Percentiles rank a stretch among this genome's conserved stretches.
Conservation (phyloP, 1,284 basidiomycete species). For the Pseudozyma tsukubaensis region DNA sequence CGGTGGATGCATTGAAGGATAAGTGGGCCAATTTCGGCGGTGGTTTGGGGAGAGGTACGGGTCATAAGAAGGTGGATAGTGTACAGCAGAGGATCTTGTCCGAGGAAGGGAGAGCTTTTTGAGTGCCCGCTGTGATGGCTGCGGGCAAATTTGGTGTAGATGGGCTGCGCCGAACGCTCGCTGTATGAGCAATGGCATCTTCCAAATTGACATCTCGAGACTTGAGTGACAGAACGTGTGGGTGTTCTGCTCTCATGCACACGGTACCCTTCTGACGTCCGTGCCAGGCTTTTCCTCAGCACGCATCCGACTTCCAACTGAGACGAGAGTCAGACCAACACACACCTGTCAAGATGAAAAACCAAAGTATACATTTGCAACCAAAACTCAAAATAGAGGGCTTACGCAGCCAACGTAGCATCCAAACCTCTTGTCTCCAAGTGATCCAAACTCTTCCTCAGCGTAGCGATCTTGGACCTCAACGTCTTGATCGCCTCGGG, state of each 20-base stretch:
- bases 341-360: not conserved
- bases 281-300: too few species aligned
- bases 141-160: too few species aligned
- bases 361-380: slow-evolving; percentile 24
- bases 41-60: slow-evolving; percentile 10
- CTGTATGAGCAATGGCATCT: too few species aligned
- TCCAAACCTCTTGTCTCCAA: slow-evolving; percentile 47
- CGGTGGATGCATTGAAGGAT: slow-evolving; percentile 39
- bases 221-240: too few species aligned
- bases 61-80: slow-evolving; percentile 44
- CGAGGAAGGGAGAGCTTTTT: slow-evolving; percentile 54
- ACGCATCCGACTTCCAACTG: not conserved
- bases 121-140: not conserved
- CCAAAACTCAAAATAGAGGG: not conserved
- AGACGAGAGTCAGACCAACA: too few species aligned
- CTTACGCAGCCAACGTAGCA: slow-evolving; percentile 23
- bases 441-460: slow-evolving; percentile 59
- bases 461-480: slow-evolving; percentile 78
- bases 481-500: slow-evolving; percentile 85
- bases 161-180: too few species aligned
- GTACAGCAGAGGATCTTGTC: slow-evolving; percentile 52
- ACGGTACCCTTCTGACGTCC: too few species aligned
- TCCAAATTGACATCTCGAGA: too few species aligned
- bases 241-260: too few species aligned
- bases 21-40: slow-evolving; percentile 43